These are phyloP conservation scores for Xylaria sp. DNA, from an alignment of 2,329 filamentous ascomycete genomes.

Conservation along the genomic window DNA sequence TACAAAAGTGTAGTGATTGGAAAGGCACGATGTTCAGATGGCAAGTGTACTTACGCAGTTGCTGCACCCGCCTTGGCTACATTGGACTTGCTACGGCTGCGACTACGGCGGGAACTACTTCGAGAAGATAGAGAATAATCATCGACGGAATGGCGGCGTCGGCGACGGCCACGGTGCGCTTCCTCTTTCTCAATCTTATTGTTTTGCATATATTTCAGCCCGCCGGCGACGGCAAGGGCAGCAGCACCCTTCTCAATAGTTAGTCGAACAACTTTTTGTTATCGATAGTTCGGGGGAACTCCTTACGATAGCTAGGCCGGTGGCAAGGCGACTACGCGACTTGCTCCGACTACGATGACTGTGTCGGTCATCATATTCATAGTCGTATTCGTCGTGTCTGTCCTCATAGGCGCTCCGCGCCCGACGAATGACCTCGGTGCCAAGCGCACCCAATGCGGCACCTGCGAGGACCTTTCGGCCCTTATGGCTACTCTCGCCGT, in stretches of 20 bases:
- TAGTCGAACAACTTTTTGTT: conserved; percentile 1
- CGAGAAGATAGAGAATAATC: conserved; percentile 61
- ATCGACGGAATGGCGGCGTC: conserved; percentile 58
- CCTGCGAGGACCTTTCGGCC: conserved; percentile 70
- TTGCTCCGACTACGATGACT: conserved; percentile 51
- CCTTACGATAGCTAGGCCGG: conserved; percentile 68
- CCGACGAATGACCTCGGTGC: conserved; percentile 69
- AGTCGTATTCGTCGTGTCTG: conserved; percentile 53
- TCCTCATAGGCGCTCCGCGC: conserved; percentile 72
- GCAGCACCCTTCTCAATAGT: conserved; percentile 57
- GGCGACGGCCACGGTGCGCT: conserved; percentile 65
- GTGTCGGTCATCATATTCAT: conserved; percentile 53
- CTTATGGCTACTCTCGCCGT: conserved; percentile 63
- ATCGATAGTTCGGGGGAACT: background rate
- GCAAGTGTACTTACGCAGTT: conserved; percentile 54
- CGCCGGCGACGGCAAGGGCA: conserved; percentile 72
- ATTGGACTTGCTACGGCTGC: conserved; percentile 54
- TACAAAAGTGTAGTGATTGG: background rate
- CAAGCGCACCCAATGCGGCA: conserved; percentile 70
- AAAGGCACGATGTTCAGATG: background rate
- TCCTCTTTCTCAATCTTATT: conserved; percentile 71
- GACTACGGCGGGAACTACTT: conserved; percentile 57
- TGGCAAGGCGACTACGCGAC: conserved; percentile 62
- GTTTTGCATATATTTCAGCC: conserved; percentile 71
- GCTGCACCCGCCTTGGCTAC: conserved; percentile 68